Evolutionary conservation across 2,329 filamentous ascomycete genomes (phyloP).

Genomic region (Aspergillus unguis): DNA sequence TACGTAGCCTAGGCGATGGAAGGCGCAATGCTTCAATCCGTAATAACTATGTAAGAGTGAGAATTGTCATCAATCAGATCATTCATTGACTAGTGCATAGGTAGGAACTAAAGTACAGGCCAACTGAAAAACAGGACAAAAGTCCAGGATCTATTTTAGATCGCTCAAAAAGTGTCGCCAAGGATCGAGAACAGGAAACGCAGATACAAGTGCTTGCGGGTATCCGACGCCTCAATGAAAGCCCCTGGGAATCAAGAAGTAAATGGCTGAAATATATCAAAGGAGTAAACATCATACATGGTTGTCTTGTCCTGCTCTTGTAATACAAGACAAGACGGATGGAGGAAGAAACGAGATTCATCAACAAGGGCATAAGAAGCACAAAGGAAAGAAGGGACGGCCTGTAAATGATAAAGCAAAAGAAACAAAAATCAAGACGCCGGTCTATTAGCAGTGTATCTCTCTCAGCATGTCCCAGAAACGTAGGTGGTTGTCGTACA

Average conservation of each 20-base stretch:
- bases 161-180: conserved; percentile 1
- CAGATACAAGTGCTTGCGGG: not conserved
- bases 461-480: conserved; percentile 11
- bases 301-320: conserved; percentile 7
- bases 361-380: conserved; percentile 9
- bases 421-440: conserved; percentile 11
- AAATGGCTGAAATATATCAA: conserved; percentile 13
- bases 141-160: not conserved
- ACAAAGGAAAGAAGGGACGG: conserved; percentile 18
- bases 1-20: too few relatives aligned
- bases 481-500: conserved; percentile 18
- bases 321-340: conserved; percentile 1
- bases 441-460: conserved; percentile 10
- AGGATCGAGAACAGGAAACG: not conserved
- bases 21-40: too few relatives aligned
- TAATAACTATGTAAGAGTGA: too few relatives aligned
- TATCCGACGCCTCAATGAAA: not conserved
- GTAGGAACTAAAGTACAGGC: conserved; percentile 15
- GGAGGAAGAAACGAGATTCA: not conserved
- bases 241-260: not conserved
- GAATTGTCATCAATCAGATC: not conserved
- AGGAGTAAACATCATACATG: conserved; percentile 16
- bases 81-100: conserved; percentile 1
- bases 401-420: conserved; percentile 19
- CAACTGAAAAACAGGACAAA: conserved; percentile 3